phyloP scores from a whole-genome alignment of 495 filamentous ascomycete species.

The Lentithecium fluviatile region DNA sequence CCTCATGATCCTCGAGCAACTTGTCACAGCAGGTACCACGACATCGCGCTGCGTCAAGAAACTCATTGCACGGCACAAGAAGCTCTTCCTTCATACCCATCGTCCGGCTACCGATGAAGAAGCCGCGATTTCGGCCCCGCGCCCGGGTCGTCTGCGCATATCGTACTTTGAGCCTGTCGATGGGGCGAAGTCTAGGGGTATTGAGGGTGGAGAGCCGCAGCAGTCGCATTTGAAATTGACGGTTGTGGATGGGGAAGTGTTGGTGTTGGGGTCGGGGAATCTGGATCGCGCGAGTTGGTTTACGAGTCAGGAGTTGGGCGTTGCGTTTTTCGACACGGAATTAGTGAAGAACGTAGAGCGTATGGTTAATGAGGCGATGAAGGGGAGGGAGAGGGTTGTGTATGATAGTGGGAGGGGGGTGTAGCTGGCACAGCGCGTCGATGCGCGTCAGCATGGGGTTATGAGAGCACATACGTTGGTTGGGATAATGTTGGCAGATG shows the following conservation, averaged over 20 bases:
- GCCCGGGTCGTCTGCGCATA: slow-evolving; percentile 43
- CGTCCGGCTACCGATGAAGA: slow-evolving; percentile 16
- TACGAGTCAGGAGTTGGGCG: slow-evolving; percentile 73
- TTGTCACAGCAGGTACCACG: slow-evolving; percentile 66
- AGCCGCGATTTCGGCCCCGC: slow-evolving; percentile 3
- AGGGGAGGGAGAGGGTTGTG: slow-evolving; percentile 7
- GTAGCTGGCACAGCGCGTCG: no score
- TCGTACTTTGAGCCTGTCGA: slow-evolving; percentile 48
- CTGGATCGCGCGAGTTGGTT: slow-evolving; percentile 75
- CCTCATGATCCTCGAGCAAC: slow-evolving; percentile 73
- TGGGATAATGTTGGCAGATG: no score
- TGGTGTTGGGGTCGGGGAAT: slow-evolving; percentile 71
- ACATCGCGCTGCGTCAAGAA: slow-evolving; percentile 58
- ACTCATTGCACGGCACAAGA: slow-evolving; percentile 51
- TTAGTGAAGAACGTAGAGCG: slow-evolving; percentile 48
- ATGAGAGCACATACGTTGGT: no score
- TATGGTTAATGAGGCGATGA: slow-evolving; percentile 44
- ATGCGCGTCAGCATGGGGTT: no score
- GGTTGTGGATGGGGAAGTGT: slow-evolving; percentile 59
- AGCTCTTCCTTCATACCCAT: slow-evolving; percentile 19
- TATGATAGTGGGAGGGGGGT: slow-evolving; percentile 14
- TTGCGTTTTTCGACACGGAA: slow-evolving; percentile 56
- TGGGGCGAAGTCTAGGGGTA: slow-evolving; percentile 9
- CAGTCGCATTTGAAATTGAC: slow-evolving; percentile 71
- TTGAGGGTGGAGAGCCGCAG: slow-evolving; percentile 49